Percentiles rank a stretch among this genome's conserved stretches.
Conservation (phyloP, 2,329 filamentous ascomycete genomes). For the Epichloe gansuensis region DNA sequence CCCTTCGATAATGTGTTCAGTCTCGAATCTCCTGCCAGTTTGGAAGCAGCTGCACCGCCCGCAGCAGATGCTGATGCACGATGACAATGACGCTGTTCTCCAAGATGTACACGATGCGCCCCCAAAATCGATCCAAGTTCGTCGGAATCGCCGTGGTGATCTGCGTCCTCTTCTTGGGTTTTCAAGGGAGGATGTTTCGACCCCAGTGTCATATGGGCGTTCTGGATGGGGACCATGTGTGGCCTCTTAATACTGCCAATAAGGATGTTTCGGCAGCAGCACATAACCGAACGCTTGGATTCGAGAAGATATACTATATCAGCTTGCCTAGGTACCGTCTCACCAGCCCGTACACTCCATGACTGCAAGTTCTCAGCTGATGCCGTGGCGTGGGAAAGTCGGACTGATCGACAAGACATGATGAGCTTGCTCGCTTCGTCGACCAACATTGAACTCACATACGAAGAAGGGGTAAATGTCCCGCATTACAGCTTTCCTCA, state of each 20-base stretch:
- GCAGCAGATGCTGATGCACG: too few relatives aligned
- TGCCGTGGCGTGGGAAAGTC: background rate
- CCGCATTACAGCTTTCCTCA: background rate
- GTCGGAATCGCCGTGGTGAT: background rate
- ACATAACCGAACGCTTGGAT: constrained; percentile 1
- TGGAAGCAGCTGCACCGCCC: too few relatives aligned
- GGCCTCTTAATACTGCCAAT: background rate
- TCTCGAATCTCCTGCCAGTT: too few relatives aligned
- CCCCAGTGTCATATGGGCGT: background rate
- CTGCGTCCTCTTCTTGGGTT: background rate
- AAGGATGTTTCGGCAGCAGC: background rate
- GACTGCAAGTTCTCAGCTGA: background rate
- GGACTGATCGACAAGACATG: constrained; percentile 2
- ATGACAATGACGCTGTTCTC: too few relatives aligned
- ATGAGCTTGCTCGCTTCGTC: constrained; percentile 1
- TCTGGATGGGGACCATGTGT: too few relatives aligned
- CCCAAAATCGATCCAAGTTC: background rate
- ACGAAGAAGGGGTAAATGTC: background rate
- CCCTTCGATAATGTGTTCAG: too few relatives aligned
- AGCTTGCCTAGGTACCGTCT: background rate
- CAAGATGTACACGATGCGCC: background rate
- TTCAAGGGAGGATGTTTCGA: background rate
- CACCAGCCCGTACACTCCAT: background rate
- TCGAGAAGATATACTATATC: constrained; percentile 3
- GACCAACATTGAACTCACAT: background rate